Base-by-base conservation (phyloP, 164 flowering plant species). In the Akebia trifoliata region DNA sequence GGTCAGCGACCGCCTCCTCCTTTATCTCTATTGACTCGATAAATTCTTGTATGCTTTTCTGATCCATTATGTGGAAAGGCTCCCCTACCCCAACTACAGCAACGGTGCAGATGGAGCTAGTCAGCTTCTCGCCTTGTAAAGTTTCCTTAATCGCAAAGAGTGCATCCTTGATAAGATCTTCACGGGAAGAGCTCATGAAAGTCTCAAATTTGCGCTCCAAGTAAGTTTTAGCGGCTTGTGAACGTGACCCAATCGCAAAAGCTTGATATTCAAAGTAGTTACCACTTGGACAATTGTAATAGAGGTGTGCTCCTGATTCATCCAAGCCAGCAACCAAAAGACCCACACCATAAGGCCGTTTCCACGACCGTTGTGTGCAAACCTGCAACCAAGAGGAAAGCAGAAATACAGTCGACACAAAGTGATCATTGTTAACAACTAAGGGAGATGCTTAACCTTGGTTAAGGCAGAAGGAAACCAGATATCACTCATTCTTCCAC, bases 241-340 rank as follows among this genome's bases (percentile, higher is more conserved):
- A 92, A 30, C 95, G 92, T 9, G 98, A 92, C 14, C 96, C 98
- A 49, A 92, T 86, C 11, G 98, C 98, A 76, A 92, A 92, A 60
- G 98, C 95, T 70, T 92, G 93, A 48, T 86, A 88, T 42, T 88
- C 95, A 54, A 86, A 92, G 70, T 88, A 88, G 64, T 86, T 86
- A n/a, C 98, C 98, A 73, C 96, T 92, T 21, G 98, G 98, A 61
- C 98, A 92, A 74, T 88, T 92, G 76, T 92, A 88, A 42, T 83
- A 86, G 3, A 83, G 84, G 67, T 86, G 90, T 43, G 90, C 87
- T 59, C 94, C 94, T 6, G 84, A 76, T 63, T 86, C 94, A 64
- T 86, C 94, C 61, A 82, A 63, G 6, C 94, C 94, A 53, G 72
- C 96, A 26, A 88, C 96, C 61, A 92, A 78, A 38, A 88, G 78